Percentiles rank a stretch among this genome's conserved stretches.
These are phyloP conservation scores for Termitomyces sp. DNA, from an alignment of 768 basidiomycete genomes.

Conservation along the genomic window DNA sequence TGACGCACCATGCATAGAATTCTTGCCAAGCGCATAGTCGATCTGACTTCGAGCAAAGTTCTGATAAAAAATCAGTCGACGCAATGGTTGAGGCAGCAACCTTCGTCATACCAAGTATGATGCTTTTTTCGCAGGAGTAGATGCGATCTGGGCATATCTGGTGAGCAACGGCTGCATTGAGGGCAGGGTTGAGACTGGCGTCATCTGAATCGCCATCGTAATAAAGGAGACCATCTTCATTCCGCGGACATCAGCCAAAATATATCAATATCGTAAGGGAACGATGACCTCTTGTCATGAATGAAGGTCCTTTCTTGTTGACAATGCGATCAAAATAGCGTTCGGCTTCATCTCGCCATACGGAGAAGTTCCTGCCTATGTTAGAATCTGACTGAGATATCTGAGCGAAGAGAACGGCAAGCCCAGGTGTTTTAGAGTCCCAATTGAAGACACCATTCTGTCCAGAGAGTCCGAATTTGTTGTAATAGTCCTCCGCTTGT, in stretches of 20 bases:
- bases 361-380: slow-evolving; percentile 49
- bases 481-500: slow-evolving; percentile 60
- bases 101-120: slow-evolving; percentile 48
- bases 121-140: slow-evolving; percentile 47
- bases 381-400: slow-evolving; percentile 51
- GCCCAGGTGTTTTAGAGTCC: slow-evolving; percentile 78
- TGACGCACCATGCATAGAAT: slow-evolving; percentile 75
- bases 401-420: slow-evolving; percentile 73
- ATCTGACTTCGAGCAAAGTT: slow-evolving; percentile 72
- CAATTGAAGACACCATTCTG: slow-evolving; percentile 74
- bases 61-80: slow-evolving; percentile 26
- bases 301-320: slow-evolving; percentile 46
- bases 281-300: slow-evolving; percentile 52
- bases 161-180: slow-evolving; percentile 78
- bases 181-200: slow-evolving; percentile 78
- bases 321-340: slow-evolving; percentile 70
- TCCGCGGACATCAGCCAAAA: neutral
- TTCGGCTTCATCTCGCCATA: slow-evolving; percentile 71
- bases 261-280: neutral
- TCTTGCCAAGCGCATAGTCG: slow-evolving; percentile 80
- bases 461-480: slow-evolving; percentile 45
- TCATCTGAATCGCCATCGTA: slow-evolving; percentile 80
- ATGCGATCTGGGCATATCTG: slow-evolving; percentile 71
- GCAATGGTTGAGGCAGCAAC: slow-evolving; percentile 6
- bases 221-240: slow-evolving; percentile 69